Percentiles rank a stretch among this genome's conserved stretches.
Conservation (phyloP, 768 basidiomycete species). For the Tylopilus plumbeoviolaceoides region DNA sequence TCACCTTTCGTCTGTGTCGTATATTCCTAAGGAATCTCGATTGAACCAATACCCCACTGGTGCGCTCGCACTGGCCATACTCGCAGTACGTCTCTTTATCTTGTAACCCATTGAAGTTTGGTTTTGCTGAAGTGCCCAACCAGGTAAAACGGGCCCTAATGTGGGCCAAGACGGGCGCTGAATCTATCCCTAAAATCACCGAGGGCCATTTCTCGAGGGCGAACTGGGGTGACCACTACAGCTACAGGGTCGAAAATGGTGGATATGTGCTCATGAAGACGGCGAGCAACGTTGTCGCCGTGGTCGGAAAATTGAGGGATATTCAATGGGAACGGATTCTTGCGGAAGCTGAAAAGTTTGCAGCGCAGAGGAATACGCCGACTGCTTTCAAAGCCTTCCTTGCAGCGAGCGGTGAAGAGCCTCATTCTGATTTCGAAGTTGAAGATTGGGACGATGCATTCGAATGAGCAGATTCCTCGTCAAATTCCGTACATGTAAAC, state of each 20-base stretch:
- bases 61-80: background rate
- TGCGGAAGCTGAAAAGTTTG: background rate
- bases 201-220: background rate
- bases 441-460: conserved; percentile 4
- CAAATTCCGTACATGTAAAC: too few species aligned
- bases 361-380: background rate
- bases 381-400: background rate
- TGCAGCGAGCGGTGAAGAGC: background rate
- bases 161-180: background rate
- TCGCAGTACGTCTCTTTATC: background rate
- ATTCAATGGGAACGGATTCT: background rate
- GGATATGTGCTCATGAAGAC: background rate
- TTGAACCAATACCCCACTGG: background rate
- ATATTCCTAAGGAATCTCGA: background rate
- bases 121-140: background rate
- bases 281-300: background rate
- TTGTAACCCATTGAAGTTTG: background rate
- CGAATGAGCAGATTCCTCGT: background rate
- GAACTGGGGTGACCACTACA: conserved; percentile 3
- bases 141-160: conserved; percentile 1
- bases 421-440: background rate
- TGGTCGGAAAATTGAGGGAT: background rate
- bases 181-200: background rate
- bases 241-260: background rate
- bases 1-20: background rate